Evolutionary conservation across 1,139 yeast genomes (phyloP).

Genomic region (Sporopachydermia cereana): DNA sequence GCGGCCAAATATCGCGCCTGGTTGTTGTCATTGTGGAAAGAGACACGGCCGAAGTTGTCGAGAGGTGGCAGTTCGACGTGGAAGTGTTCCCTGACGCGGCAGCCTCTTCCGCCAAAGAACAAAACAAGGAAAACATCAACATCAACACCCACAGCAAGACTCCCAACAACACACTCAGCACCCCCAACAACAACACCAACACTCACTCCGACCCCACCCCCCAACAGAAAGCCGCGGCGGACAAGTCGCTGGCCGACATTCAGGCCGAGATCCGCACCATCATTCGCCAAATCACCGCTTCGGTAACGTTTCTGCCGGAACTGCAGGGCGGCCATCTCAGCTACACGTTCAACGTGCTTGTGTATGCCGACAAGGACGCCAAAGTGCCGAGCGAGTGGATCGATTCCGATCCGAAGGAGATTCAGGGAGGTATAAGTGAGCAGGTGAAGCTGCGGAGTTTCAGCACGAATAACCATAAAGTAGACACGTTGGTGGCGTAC

Average conservation of each 20-base stretch:
- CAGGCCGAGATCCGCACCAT: constrained; percentile 76
- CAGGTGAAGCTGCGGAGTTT: constrained; percentile 61
- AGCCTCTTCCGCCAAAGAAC: constrained; percentile 7
- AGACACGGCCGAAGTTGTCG: constrained; percentile 57
- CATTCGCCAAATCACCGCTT: constrained; percentile 80
- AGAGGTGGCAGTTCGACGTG: constrained; percentile 78
- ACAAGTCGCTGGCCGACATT: constrained; percentile 37
- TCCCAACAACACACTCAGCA: constrained; percentile 11
- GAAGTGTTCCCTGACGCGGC: constrained; percentile 27
- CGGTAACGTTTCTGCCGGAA: constrained; percentile 76
- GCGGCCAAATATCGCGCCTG: constrained; percentile 56
- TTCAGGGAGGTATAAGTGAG: constrained; percentile 44
- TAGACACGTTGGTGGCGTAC: constrained; percentile 72
- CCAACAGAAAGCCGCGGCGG: constrained; percentile 8
- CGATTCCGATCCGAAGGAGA: constrained; percentile 56
- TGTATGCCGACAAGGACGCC: constrained; percentile 66
- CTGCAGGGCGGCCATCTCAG: constrained; percentile 39
- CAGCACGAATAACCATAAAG: constrained; percentile 55
- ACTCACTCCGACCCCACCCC: constrained; percentile 9
- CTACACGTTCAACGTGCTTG: constrained; percentile 78
- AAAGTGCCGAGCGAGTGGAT: constrained; percentile 79
- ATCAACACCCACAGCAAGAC: constrained; percentile 9
- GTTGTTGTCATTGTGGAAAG: constrained; percentile 63
- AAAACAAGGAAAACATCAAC: constrained; percentile 7
- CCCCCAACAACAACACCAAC: constrained; percentile 7